These are phyloP conservation scores for Tothia fuscella DNA, from an alignment of 2,329 filamentous ascomycete species.

Conservation along the genomic window DNA sequence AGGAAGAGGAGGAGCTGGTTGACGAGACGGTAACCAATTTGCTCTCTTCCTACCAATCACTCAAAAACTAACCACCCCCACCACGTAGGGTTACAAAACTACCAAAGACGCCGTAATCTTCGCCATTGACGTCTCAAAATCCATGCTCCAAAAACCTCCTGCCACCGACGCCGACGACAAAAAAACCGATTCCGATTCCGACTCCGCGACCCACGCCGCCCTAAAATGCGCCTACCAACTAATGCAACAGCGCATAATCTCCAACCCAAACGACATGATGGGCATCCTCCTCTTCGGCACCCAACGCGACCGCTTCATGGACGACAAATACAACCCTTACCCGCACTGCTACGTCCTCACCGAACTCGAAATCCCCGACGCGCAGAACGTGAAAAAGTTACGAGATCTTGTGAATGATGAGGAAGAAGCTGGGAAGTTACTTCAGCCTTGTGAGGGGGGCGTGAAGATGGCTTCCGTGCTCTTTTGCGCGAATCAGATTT, in stretches of 20 bases:
- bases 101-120: constrained; percentile 98
- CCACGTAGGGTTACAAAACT: constrained; percentile 66
- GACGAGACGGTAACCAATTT: constrained; percentile 46
- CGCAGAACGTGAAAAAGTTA: constrained; percentile 72
- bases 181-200: constrained; percentile 62
- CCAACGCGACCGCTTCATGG: constrained; percentile 66
- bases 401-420: constrained; percentile 67
- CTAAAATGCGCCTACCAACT: constrained; percentile 88
- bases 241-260: constrained; percentile 98
- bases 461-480: constrained; percentile 80
- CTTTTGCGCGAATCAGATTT: constrained; percentile 92
- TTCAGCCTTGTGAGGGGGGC: constrained; percentile 56
- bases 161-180: constrained; percentile 48
- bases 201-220: constrained; percentile 70
- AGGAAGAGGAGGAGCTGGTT: constrained; percentile 57
- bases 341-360: constrained; percentile 87
- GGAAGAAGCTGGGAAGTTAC: constrained; percentile 54
- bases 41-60: neutral
- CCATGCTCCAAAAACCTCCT: constrained; percentile 65
- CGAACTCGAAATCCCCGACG: constrained; percentile 78
- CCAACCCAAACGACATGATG: constrained; percentile 94
- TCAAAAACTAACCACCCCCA: constrained; percentile 1
- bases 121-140: constrained; percentile 78
- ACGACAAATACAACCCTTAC: constrained; percentile 54
- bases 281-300: constrained; percentile 88